Base-by-base conservation (phyloP, 139 green algal genomes). In the Chlorella vulgaris region DNA sequence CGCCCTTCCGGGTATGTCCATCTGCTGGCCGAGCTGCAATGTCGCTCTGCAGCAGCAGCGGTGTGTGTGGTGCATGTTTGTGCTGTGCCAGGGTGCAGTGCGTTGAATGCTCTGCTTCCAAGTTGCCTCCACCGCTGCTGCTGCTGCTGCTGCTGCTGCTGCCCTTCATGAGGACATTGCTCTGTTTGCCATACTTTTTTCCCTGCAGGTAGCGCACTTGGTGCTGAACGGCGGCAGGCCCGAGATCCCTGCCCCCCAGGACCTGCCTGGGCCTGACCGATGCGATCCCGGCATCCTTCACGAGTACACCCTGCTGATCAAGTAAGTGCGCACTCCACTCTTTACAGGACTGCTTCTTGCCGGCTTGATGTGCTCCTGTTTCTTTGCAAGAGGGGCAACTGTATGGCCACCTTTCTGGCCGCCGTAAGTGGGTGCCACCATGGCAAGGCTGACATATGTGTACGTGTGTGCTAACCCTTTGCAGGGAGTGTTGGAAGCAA, bases 401-500 rank as follows among this genome's bases (percentile, higher is more conserved):
- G 47, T 58, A 58, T 58, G 13, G 15, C 47, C 10, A 24, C 47
- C 47, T 24, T 58, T 58, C 47, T 15, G 15, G 47, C 47, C 47
- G 47, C 47, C 15, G 13, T 58, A 24, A 24, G 10, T 58, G 15
- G 47, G 13, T 58, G 47, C 10, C 60, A 36, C 4, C n/a, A n/a
- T n/a, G n/a, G n/a, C n/a, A n/a, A n/a, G n/a, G n/a, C n/a, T n/a
- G n/a, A n/a, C n/a, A n/a, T n/a, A n/a, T n/a, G n/a, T n/a, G n/a
- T n/a, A n/a, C n/a, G n/a, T n/a, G n/a, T n/a, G n/a, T n/a, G n/a
- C n/a, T n/a, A n/a, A n/a, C n/a, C n/a, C n/a, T n/a, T n/a, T 69
- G 65, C 65, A 71, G 65, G 65, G 65, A 71, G 65, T 71, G 65
- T 35, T 71, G 65, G 65, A 35, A 33, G 65, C 65, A 71, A 35